These are phyloP conservation scores for Rhododendron griersonianum DNA, from an alignment of 148 eudicot genomes.

Conservation along the genomic window DNA sequence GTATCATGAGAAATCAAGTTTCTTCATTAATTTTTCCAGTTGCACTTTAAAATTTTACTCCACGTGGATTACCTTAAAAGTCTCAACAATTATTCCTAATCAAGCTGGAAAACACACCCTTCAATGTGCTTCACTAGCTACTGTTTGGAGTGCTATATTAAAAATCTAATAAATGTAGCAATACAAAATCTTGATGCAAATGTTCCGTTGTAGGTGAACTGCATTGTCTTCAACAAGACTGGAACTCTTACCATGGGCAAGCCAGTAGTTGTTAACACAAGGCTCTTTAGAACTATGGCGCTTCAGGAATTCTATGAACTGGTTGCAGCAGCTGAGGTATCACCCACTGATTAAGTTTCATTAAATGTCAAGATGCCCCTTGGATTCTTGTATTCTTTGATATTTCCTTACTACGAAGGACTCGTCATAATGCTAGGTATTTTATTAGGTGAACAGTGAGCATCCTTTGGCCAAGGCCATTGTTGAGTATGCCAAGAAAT, in stretches of 20 bases:
- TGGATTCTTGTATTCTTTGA: neutral
- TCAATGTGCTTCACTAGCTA: neutral
- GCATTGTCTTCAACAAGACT: conserved; percentile 96
- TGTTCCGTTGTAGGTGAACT: conserved; percentile 56
- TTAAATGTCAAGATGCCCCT: neutral
- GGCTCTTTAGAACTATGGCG: conserved; percentile 55
- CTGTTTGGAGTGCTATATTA: neutral
- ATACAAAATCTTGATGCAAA: neutral
- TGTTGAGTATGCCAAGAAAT: no score
- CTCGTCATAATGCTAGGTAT: neutral
- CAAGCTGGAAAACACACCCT: neutral
- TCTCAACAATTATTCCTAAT: neutral
- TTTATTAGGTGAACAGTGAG: conserved; percentile 73
- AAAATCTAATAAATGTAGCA: neutral
- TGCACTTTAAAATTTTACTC: neutral
- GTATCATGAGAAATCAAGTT: no score
- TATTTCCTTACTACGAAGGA: neutral
- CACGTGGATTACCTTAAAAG: neutral
- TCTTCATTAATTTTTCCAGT: neutral
- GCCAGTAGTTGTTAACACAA: conserved; percentile 61
- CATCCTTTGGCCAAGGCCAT: conserved; percentile 96
- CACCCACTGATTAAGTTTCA: neutral
- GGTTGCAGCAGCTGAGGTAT: conserved; percentile 77
- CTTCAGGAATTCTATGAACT: conserved; percentile 68
- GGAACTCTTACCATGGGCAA: conserved; percentile 91